These are phyloP conservation scores for Batkoa obscura DNA, from an alignment of 371 early-diverging fungal genomes.

Conservation along the genomic window DNA sequence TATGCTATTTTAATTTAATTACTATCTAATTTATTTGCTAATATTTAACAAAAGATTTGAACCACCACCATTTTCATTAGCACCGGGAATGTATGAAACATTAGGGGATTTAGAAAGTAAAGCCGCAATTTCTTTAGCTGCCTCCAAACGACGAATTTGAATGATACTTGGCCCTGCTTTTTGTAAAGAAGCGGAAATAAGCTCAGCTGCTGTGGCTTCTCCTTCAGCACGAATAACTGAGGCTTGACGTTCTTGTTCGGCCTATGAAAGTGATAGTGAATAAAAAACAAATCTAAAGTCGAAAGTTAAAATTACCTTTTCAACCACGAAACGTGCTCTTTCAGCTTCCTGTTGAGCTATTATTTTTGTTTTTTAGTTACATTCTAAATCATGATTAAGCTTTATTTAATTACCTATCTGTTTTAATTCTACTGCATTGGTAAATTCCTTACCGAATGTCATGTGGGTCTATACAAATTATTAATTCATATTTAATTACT, in stretches of 20 bases:
- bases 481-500: not conserved
- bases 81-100: conserved; percentile 78
- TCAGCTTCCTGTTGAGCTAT: conserved; percentile 89
- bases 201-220: conserved; percentile 80
- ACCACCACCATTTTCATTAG: not conserved
- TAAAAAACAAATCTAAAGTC: not conserved
- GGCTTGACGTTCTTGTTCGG: conserved; percentile 95
- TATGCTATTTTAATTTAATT: too few relatives aligned
- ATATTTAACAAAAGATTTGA: not conserved
- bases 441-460: conserved; percentile 95
- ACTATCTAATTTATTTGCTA: not conserved
- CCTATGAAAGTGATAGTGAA: conserved; percentile 27
- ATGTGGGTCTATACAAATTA: conserved; percentile 56
- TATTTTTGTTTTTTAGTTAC: not conserved
- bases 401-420: conserved; percentile 52
- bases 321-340: conserved; percentile 84
- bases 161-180: conserved; percentile 86
- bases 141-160: conserved; percentile 93
- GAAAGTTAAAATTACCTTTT: conserved; percentile 13
- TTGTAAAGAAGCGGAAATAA: conserved; percentile 67
- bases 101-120: conserved; percentile 66
- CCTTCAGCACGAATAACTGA: conserved; percentile 97
- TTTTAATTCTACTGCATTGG: conserved; percentile 75
- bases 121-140: conserved; percentile 88
- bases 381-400: not conserved